phyloP scores from a whole-genome alignment of 148 eudicot genomes.

The Nepenthes gracilis region DNA sequence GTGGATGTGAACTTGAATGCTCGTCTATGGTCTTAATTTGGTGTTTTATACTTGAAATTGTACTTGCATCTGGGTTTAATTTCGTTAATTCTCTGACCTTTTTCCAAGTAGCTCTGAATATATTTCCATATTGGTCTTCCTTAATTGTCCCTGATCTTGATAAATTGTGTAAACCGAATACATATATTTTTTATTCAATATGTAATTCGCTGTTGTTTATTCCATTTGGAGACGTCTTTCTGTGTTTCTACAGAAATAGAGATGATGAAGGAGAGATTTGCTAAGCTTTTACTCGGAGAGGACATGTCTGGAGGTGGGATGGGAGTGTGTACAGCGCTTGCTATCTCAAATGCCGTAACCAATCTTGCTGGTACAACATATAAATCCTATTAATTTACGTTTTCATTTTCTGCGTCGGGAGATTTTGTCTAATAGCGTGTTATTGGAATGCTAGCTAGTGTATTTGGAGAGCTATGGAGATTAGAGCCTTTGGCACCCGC shows the following conservation, averaged over 20 bases:
- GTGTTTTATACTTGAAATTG: background rate
- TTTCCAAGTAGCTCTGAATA: too few relatives aligned
- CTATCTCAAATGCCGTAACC: slow-evolving; percentile 92
- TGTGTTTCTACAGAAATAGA: slow-evolving; percentile 42
- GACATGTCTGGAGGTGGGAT: slow-evolving; percentile 99
- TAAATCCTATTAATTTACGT: background rate
- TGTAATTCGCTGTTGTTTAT: background rate
- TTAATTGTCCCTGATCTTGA: too few relatives aligned
- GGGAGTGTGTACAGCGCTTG: slow-evolving; percentile 94
- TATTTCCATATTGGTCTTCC: too few relatives aligned
- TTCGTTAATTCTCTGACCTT: too few relatives aligned
- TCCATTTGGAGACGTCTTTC: background rate
- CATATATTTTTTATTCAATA: background rate
- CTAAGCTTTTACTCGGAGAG: slow-evolving; percentile 89
- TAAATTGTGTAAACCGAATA: too few relatives aligned
- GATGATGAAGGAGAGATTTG: slow-evolving; percentile 97
- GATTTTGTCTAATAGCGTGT: background rate
- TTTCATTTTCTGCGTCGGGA: background rate
- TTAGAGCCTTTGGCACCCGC: slow-evolving; percentile 76
- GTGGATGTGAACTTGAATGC: too few relatives aligned
- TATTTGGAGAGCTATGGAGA: slow-evolving; percentile 89
- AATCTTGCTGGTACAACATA: slow-evolving; percentile 70
- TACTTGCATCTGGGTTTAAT: too few relatives aligned
- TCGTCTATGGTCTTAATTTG: too few relatives aligned
- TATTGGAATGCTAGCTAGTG: slow-evolving; percentile 41